Base-by-base conservation (phyloP, 805 yeast species). In the Candida awuae region DNA sequence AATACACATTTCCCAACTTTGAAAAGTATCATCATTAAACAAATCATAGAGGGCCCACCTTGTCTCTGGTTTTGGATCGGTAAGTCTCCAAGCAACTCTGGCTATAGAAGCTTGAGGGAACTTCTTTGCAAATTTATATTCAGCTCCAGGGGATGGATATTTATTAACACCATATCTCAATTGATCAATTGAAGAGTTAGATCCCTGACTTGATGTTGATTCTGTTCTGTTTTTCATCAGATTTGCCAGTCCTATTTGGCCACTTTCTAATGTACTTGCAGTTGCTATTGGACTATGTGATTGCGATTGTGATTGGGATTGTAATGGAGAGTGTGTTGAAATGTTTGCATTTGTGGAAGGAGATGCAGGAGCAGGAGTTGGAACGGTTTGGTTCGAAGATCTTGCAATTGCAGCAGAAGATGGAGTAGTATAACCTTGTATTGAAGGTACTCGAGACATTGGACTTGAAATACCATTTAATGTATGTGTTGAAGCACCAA, bases 81-180 rank as follows among this genome's bases (percentile, higher is more conserved):
- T 73, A 38, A 84, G 62, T 54, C 84, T 73, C 88, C 90, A 83
- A 1, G 87, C 87, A 5, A 80, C 76, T 50, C 92, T 67, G 1
- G 87, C 74, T 18, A 80, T 77, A 10, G 79, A 79, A 1, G 71
- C 56, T 31, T 71, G 68, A 23, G 70, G 71, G 57, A 83, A 81
- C 43, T 68, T 76, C 40, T 75, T 70, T 0, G 86, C 87, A 67
- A 75, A 74, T 49, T 73, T 75, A 56, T 76, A 81, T 52, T 84
- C 92, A 4, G 71, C 54, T 10, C 90, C 88, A 1, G 92, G 92
- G 0, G 34, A 20, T 19, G 43, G 35, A 26, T 6, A 22, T n/a
- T 41, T 41, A 20, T 9, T 15, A 4, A 36, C 26, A 14, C 37
- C 40, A 10, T 25, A 25, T 25, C 12, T 25, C 10, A 25, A 14